Percentiles rank a stretch among this genome's conserved stretches.
phyloP scores from a whole-genome alignment of 208 protist species.

The Borovskyia barvae region DNA sequence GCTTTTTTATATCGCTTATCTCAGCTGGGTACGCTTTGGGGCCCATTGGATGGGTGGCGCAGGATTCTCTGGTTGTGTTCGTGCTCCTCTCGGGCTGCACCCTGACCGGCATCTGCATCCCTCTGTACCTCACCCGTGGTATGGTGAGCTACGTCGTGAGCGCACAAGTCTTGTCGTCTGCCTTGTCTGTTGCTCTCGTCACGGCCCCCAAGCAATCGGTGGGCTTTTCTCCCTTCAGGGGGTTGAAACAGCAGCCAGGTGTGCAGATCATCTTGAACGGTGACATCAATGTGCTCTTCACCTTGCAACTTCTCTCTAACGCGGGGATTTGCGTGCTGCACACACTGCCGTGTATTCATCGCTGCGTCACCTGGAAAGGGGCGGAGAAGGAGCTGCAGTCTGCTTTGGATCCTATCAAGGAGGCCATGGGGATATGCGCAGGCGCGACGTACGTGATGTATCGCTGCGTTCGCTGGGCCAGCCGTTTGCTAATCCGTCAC shows the following conservation, averaged over 20 bases:
- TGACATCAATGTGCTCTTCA: slow-evolving; percentile 75
- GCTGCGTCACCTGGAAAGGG: slow-evolving; percentile 44
- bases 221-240: slow-evolving; percentile 20
- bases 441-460: slow-evolving; percentile 64
- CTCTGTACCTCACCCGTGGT: slow-evolving; percentile 79
- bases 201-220: slow-evolving; percentile 35
- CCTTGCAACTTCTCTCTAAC: slow-evolving; percentile 69
- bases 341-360: slow-evolving; percentile 69
- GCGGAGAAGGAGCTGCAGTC: slow-evolving; percentile 28
- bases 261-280: slow-evolving; percentile 50
- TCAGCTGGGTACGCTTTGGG: slow-evolving; percentile 67
- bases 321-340: slow-evolving; percentile 55
- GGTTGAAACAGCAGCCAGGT: slow-evolving; percentile 29
- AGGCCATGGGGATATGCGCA: slow-evolving; percentile 69
- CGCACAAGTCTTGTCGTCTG: slow-evolving; percentile 67
- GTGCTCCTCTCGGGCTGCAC: slow-evolving; percentile 56
- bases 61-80: slow-evolving; percentile 60
- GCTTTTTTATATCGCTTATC: slow-evolving; percentile 39
- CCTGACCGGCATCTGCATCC: slow-evolving; percentile 64
- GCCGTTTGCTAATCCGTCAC: slow-evolving; percentile 29
- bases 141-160: slow-evolving; percentile 81
- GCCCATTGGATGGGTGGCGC: slow-evolving; percentile 74
- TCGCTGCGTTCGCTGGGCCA: slow-evolving; percentile 40
- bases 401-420: slow-evolving; percentile 47
- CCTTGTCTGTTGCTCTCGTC: slow-evolving; percentile 49